Conservation (phyloP, 345 rosid genomes). For the Citrus trifoliata region DNA sequence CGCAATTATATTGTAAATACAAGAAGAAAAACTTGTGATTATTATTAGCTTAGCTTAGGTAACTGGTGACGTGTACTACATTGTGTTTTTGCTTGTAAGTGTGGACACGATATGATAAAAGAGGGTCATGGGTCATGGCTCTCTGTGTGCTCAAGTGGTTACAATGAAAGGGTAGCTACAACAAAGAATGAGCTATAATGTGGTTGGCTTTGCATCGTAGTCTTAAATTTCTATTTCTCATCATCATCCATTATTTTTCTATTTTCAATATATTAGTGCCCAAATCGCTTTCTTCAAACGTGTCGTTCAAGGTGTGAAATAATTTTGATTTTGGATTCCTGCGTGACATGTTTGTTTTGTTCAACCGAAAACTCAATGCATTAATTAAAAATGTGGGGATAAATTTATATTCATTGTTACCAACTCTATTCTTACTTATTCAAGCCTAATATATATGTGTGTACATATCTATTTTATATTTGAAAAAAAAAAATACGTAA, state of each 20-base stretch:
- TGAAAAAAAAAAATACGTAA: not conserved
- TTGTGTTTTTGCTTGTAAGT: not conserved
- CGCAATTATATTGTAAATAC: too few species aligned
- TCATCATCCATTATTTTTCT: not conserved
- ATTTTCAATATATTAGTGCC: not conserved
- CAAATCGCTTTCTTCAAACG: constrained; percentile 21
- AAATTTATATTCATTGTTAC: not conserved
- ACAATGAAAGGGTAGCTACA: constrained; percentile 15
- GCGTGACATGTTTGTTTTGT: not conserved
- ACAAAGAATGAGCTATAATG: not conserved
- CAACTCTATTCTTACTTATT: not conserved
- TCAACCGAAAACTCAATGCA: not conserved
- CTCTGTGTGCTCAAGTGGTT: constrained; percentile 8
- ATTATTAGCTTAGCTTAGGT: not conserved
- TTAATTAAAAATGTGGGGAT: not conserved
- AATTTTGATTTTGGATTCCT: not conserved
- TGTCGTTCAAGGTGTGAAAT: not conserved
- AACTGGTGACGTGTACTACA: not conserved
- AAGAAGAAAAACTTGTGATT: not conserved
- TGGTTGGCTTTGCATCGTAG: constrained; percentile 30
- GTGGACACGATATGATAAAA: constrained; percentile 10
- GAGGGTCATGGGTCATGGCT: constrained; percentile 3
- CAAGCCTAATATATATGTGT: not conserved
- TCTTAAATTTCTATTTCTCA: not conserved
- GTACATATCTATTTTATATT: not conserved